phyloP scores from a whole-genome alignment of 2,329 filamentous ascomycete species.

The Fusarium goolgardi region DNA sequence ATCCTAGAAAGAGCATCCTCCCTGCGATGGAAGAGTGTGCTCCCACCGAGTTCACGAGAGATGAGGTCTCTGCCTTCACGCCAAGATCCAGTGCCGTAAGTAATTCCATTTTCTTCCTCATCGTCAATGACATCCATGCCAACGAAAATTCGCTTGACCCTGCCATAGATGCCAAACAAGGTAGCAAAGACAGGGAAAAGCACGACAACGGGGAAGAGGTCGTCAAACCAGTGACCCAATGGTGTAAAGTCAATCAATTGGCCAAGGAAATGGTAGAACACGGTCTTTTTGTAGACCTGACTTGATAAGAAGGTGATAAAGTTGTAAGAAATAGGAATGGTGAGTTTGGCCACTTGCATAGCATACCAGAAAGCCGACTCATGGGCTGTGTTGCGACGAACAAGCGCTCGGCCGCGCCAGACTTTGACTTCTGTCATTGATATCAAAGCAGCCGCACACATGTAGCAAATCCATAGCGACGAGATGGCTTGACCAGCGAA shows the following conservation, averaged over 20 bases:
- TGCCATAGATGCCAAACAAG: slow-evolving; percentile 89
- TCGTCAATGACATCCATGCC: slow-evolving; percentile 80
- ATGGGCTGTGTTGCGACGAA: slow-evolving; percentile 88
- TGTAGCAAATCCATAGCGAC: slow-evolving; percentile 91
- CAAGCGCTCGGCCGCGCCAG: slow-evolving; percentile 95
- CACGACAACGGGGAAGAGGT: slow-evolving; percentile 88
- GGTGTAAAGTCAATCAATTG: slow-evolving; percentile 84
- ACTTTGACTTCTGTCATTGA: slow-evolving; percentile 94
- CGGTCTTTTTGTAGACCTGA: slow-evolving; percentile 78
- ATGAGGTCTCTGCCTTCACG: slow-evolving; percentile 92
- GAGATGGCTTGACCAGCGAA: slow-evolving; percentile 89
- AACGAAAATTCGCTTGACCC: slow-evolving; percentile 82
- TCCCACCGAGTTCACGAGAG: slow-evolving; percentile 81
- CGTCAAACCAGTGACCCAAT: slow-evolving; percentile 85
- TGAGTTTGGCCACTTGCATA: slow-evolving; percentile 90
- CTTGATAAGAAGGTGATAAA: slow-evolving; percentile 89
- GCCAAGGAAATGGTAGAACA: slow-evolving; percentile 90
- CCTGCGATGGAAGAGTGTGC: slow-evolving; percentile 63
- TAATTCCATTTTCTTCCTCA: slow-evolving; percentile 70
- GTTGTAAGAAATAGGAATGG: slow-evolving; percentile 93
- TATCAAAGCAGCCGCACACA: slow-evolving; percentile 89
- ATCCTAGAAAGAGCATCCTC: slow-evolving; percentile 56
- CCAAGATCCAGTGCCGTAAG: slow-evolving; percentile 85
- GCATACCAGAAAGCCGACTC: slow-evolving; percentile 98
- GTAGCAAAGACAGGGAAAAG: slow-evolving; percentile 87